Base-by-base conservation (phyloP, 169 alveolate species). In the Perkinsus chesapeaki region DNA sequence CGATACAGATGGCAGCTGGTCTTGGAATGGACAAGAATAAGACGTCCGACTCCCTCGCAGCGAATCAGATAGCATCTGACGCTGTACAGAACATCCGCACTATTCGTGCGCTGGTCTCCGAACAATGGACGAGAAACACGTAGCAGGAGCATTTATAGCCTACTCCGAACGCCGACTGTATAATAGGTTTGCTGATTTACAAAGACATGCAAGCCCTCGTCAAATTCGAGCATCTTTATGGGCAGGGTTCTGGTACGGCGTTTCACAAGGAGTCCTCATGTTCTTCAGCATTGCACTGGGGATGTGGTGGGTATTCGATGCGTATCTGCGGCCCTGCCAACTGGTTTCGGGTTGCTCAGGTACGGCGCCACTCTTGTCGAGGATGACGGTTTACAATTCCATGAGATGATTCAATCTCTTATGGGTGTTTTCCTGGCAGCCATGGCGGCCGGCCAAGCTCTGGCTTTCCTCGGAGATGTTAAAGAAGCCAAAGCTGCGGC, bases 51-150 rank as follows among this genome's bases (percentile, higher is more conserved):
- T 93, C 91, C 39, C 95, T 94, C 39, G 96, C 94, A 39, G 94
- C 96, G 31, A 96, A 96, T 34, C 94, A 94, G 92, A 73, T 96
- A 5, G 96, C 96, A 0, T 93, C 96, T 34, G 98, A 97, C 73
- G 95, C 97, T 31, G 97, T 97, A 0, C 94, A 94, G 9, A 97
- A 96, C 92, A 95, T 95, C 31, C 94, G 96, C 90, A 97, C 98
- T 9, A 97, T 97, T 10, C 92, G 94, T 39, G 94, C 97, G 39
- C 96, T 97, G 93, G 96, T 95, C 20, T 92, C 95, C 91, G 97
- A 97, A 91, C 31, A 95, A 34, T 60, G 82, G 82, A 60, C 82
- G 12, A 7, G 82, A 16, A 60, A 60, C 82, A 34, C 82, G 82
- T 60, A 19, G 72, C 27, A 19, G 19, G 72, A 47, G 72, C n/a